These are phyloP conservation scores for Eutypella sp. DNA, from an alignment of 2,329 filamentous ascomycete genomes.

Conservation along the genomic window DNA sequence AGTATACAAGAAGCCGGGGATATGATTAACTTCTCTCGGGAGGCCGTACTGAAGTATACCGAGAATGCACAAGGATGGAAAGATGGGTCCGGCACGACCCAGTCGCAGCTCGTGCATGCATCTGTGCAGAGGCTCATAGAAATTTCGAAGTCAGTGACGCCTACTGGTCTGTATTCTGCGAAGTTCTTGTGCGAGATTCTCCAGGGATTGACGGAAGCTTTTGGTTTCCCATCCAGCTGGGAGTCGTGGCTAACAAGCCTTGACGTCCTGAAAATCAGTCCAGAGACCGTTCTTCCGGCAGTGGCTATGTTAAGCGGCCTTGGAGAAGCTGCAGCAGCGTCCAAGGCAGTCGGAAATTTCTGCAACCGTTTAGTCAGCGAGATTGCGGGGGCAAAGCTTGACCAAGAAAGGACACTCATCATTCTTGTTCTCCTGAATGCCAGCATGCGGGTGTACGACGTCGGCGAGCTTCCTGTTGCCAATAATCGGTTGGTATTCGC, in stretches of 20 bases:
- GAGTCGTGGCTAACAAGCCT: constrained; percentile 44
- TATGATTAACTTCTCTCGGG: constrained; percentile 37
- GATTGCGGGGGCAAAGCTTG: constrained; percentile 43
- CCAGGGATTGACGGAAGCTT: constrained; percentile 39
- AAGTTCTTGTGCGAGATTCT: constrained; percentile 48
- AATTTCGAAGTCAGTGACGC: constrained; percentile 35
- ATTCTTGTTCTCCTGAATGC: constrained; percentile 51
- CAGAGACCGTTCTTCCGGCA: constrained; percentile 42
- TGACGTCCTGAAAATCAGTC: constrained; percentile 41
- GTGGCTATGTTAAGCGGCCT: constrained; percentile 48
- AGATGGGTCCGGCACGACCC: constrained; percentile 25
- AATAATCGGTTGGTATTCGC: constrained; percentile 75
- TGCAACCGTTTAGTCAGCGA: constrained; percentile 59
- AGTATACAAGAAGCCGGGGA: constrained; percentile 36
- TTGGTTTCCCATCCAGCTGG: constrained; percentile 39
- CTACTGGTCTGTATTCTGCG: constrained; percentile 47
- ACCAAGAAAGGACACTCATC: constrained; percentile 40
- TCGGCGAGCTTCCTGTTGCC: constrained; percentile 50
- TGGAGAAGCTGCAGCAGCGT: constrained; percentile 43
- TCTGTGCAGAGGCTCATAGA: constrained; percentile 42
- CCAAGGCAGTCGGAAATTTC: constrained; percentile 46
- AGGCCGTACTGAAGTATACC: constrained; percentile 30
- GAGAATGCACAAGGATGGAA: constrained; percentile 34
- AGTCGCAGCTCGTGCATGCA: constrained; percentile 33
- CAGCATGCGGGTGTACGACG: constrained; percentile 46